Evolutionary conservation across 192 early-diverging fungal species (phyloP), one percentile per base, ranked within the genome.

Genomic region (Radiomyces spectabilis): DNA sequence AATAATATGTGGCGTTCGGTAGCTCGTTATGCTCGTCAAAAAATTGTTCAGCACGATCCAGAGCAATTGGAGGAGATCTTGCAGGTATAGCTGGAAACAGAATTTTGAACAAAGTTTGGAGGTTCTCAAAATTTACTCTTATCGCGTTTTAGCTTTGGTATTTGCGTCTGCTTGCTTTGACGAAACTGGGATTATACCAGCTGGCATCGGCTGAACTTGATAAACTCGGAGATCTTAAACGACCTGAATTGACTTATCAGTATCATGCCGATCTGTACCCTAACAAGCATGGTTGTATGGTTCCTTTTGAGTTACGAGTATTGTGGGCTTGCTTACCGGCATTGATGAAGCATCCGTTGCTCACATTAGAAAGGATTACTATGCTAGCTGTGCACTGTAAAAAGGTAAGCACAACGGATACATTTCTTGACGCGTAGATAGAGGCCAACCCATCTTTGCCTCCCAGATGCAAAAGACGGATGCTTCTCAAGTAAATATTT

Each of bases 171-270:
- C 41, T 74, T 12, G 77, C 77, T 3, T 47, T 79, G 6, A 55
- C 50, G 10, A 70, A 79, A 32, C 30, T 79, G 4, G 59, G 66
- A 16, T 56, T 74, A 16, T 71, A 73, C 49, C 71, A 76, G 38
- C 64, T 79, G 47, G 77, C 77, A 4, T 68, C 70, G 22, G 71
- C 74, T 27, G 77, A 79, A 41, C 40, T 79, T 35, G 74, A 75
- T 39, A 72, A 73, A 54, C 34, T 79, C 3, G 71, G 74, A 2
- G 69, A 79, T 27, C 29, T 79, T 48, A 42, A 63, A 21, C 59
- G 76, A 29, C 51, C 67, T 21, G 67, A 75, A 45, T 61, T 67
- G 12, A 66, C 68, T 12, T 67, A 56, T 40, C 69, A 79, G 21
- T 50, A 55, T 8, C 52, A 60, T 19, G 43, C 44, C 2, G 57